Evolutionary conservation across 768 basidiomycete genomes (phyloP).

Genomic region (Termitomyces sp.): DNA sequence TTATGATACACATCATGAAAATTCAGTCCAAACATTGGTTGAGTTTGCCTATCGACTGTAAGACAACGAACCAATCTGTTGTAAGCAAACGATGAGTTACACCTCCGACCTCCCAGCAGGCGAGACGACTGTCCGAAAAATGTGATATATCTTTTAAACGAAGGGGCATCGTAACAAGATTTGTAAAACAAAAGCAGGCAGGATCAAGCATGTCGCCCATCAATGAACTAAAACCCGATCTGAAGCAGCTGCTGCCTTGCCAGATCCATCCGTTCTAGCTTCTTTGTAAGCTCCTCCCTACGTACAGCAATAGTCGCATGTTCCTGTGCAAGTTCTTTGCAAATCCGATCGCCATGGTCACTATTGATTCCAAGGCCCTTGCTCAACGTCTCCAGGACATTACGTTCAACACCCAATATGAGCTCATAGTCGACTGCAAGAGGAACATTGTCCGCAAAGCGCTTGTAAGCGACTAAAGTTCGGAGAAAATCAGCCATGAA

Average conservation of each 20-base stretch:
- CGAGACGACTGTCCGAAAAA: too few relatives aligned
- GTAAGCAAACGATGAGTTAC: too few relatives aligned
- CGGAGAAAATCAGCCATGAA: neutral
- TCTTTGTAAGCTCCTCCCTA: slow-evolving; percentile 9
- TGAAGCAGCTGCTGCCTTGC: slow-evolving; percentile 19
- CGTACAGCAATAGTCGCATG: slow-evolving; percentile 7
- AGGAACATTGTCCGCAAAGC: slow-evolving; percentile 53
- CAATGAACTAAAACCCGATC: neutral
- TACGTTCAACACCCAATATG: slow-evolving; percentile 44
- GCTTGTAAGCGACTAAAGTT: slow-evolving; percentile 50
- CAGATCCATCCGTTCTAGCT: slow-evolving; percentile 10
- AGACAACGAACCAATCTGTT: too few relatives aligned
- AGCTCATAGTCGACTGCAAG: slow-evolving; percentile 52
- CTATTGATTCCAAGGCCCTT: slow-evolving; percentile 50
- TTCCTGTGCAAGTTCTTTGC: slow-evolving; percentile 41
- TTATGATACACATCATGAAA: too few relatives aligned
- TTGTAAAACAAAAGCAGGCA: neutral
- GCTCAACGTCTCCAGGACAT: slow-evolving; percentile 40
- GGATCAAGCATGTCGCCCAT: too few relatives aligned
- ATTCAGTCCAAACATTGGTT: too few relatives aligned
- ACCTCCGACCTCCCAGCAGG: too few relatives aligned
- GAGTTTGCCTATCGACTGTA: too few relatives aligned
- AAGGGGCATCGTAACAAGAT: neutral
- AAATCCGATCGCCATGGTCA: slow-evolving; percentile 38
- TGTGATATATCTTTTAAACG: too few relatives aligned